Conservation (phyloP, 768 basidiomycete genomes). For the Chalciporus sphaerocephalus region DNA sequence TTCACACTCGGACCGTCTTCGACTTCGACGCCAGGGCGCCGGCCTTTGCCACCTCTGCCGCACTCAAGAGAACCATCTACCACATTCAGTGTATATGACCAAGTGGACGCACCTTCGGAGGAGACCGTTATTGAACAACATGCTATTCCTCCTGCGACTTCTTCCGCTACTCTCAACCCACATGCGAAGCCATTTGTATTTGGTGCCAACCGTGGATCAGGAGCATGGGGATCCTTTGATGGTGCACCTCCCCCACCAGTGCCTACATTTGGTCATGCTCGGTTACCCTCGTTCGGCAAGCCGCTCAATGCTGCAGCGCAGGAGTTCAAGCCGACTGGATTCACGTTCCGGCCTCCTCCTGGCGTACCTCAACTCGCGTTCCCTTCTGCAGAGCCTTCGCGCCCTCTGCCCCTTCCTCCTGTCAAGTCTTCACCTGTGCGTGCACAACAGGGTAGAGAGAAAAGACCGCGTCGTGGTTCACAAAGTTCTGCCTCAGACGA, state of each 20-base stretch:
- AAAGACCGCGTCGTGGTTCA: constrained; percentile 63
- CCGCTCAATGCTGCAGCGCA: constrained; percentile 75
- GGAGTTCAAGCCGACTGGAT: constrained; percentile 75
- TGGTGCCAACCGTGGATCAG: constrained; percentile 40
- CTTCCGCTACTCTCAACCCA: constrained; percentile 55
- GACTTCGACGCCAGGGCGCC: constrained; percentile 38
- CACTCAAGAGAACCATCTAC: constrained; percentile 64
- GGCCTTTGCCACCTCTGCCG: constrained; percentile 55
- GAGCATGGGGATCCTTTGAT: constrained; percentile 32
- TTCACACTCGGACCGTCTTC: constrained; percentile 47
- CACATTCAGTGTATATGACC: constrained; percentile 58
- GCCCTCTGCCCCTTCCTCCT: constrained; percentile 40
- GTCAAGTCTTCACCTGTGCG: constrained; percentile 21
- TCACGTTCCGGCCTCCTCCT: constrained; percentile 72
- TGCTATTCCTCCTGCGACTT: constrained; percentile 14
- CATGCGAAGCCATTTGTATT: constrained; percentile 84
- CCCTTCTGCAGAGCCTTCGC: constrained; percentile 28
- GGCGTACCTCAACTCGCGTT: constrained; percentile 56
- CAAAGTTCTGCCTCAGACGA: constrained; percentile 26
- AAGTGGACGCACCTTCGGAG: constrained; percentile 49
- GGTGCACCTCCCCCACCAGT: constrained; percentile 32
- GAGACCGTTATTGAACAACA: constrained; percentile 35
- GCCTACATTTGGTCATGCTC: constrained; percentile 35
- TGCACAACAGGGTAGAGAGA: constrained; percentile 69
- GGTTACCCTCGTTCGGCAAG: constrained; percentile 50